Base-by-base conservation (phyloP, 108 stramenopile species). In the Mayamaea pseudoterrestris region DNA sequence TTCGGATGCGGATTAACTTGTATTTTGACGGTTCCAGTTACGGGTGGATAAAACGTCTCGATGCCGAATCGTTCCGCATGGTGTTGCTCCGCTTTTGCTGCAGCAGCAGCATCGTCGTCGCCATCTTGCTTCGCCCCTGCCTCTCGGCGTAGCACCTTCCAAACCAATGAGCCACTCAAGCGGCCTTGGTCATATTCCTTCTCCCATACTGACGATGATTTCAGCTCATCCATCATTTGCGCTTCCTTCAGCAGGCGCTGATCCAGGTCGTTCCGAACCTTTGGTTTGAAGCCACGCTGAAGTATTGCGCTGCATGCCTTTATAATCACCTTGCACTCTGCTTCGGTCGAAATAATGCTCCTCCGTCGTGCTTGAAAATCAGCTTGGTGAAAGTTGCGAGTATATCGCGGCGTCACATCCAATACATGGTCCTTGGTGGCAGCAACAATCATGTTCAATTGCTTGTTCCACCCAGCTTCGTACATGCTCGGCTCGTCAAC, bases 391-490 rank as follows among this genome's bases (percentile, higher is more conserved):
- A 82, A 82, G 35, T 74, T 55, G 1, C 89, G 70, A 0, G 92
- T 89, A 56, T 97, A 97, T 25, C 91, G 69, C 27, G 73, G 75
- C 5, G 96, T 93, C 16, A 97, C 93, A 59, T 98, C 97, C 20
- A 79, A 70, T 0, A 93, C 77, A 25, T 71, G 66, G 66, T 90
- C 73, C 6, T 49, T 37, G 6, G 66, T 69, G 42, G 54, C 54
- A 5, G 63, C 83, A 45, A 80, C 81, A 41, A 98, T 49, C 23
- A 73, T 66, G 35, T 80, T 83, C 41, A 62, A 67, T 27, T 94
- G 66, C 58, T 99, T 98, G 5, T 93, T 93, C 96, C 96, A 98
- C 12, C 95, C 98, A 51, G 66, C 43, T 71, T 99, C 98, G 54
- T 99, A 99, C 88, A 97, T 94, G 45, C 81, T 76, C 0, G 96